These are phyloP conservation scores for Coemansia umbellata DNA, from an alignment of 192 early-diverging fungal species.

Conservation along the genomic window DNA sequence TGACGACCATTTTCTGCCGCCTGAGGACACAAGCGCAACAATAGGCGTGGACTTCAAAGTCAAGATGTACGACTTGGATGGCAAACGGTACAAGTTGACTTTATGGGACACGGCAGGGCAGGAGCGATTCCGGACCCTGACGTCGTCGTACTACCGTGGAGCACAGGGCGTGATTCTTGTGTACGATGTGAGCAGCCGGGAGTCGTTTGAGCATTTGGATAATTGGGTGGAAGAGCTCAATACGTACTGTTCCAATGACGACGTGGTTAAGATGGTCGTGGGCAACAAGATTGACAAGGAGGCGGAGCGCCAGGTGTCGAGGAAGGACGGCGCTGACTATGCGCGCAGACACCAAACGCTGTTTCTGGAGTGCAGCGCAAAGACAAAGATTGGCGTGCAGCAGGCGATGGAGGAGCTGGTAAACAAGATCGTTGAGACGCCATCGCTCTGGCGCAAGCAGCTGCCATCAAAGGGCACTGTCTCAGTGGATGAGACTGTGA, in stretches of 20 bases:
- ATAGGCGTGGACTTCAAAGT: constrained; percentile 99
- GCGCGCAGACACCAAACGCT: constrained; percentile 85
- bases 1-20: constrained; percentile 89
- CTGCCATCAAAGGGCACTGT: constrained; percentile 27
- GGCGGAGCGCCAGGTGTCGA: constrained; percentile 59
- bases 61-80: constrained; percentile 80
- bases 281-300: constrained; percentile 99
- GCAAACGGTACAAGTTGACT: constrained; percentile 89
- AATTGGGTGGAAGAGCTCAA: constrained; percentile 95
- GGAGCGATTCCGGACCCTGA: constrained; percentile 96
- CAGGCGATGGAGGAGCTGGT: constrained; percentile 96
- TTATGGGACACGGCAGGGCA: constrained; percentile 99
- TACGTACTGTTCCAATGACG: constrained; percentile 80
- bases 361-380: constrained; percentile 96
- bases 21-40: constrained; percentile 87
- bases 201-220: constrained; percentile 88
- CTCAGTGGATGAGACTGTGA: constrained; percentile 39
- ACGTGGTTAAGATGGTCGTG: constrained; percentile 96
- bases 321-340: constrained; percentile 88
- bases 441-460: constrained; percentile 61
- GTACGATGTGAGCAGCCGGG: constrained; percentile 93
- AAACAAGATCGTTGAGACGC: constrained; percentile 74
- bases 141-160: constrained; percentile 95
- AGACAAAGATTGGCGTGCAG: constrained; percentile 86
- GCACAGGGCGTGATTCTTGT: constrained; percentile 98